Evolutionary conservation across 352 stramenopile species (phyloP), one percentile per base, ranked within the genome.

Genomic region (Globisporangium lucens): DNA sequence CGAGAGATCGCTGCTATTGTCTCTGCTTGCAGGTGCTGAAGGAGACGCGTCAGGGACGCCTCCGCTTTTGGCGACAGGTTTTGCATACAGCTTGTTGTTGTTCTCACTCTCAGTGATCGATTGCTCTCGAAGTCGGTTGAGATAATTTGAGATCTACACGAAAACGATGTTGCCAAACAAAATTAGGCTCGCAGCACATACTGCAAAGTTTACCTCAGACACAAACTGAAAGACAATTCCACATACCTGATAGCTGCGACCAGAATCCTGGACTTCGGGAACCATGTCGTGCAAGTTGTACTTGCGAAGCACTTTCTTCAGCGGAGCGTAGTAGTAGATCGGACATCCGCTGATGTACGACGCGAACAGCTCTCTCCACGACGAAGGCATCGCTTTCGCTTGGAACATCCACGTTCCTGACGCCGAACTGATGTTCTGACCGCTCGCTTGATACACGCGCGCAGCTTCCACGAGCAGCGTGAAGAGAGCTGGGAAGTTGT

Each of bases 261-360:
- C 89, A 0, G 77, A 87, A 58, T 96, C 89, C 36, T 93, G 82
- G 3, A 93, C 80, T 29, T 96, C 89, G 1, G 89, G 84, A 2
- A 96, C 85, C 70, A 96, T 89, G 51, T 95, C 87, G 29, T 96
- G 89, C 55, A 96, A 67, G 58, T 95, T 96, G 72, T 95, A 96
- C 62, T 92, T 94, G 55, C 85, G 79, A 33, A 96, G 72, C 7
- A 85, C 81, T 66, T 95, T 95, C 63, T 93, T 93, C 57, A 96
- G 69, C 0, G 87, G 79, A 2, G 82, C 74, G 62, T 91, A 91
- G 60, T 96, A 96, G 64, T 96, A 96, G 7, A 93, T 66, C 35
- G 89, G 85, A 33, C 84, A 87, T 17, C 80, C 77, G 51, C 76
- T 83, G 13, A 96, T 58, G 56, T 96, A 96, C 38, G 87, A 77